Base-by-base conservation (phyloP, 306 rosid species). In the Ammopiptanthus mongolicus region DNA sequence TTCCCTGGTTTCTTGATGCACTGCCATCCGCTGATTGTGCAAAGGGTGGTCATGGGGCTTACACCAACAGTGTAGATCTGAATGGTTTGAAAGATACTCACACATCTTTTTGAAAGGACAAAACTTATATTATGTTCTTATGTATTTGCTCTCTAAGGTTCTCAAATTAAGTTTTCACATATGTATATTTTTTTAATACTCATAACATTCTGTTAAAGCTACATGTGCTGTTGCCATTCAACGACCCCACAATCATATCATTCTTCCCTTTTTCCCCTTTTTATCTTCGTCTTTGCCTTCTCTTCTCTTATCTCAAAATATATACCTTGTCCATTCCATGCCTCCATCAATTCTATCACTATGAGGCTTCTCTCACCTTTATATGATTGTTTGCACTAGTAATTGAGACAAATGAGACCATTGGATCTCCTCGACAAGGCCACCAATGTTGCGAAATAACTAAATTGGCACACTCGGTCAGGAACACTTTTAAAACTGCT, bases 41-140 rank as follows among this genome's bases (percentile, higher is more conserved):
- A 59, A 94, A 94, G 88, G 97, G 97, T 80, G 98, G 98, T 73
- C 98, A 94, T 78, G 98, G 98, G 75, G 98, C 98, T 75, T 94
- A 94, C 85, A 90, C 98, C 84, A 94, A 88, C 75, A 94, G 98
- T 84, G 84, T 94, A 62, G 94, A 94, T 90, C 84, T 94, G 64
- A 86, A 87, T 66, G 98, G 98, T 91, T 60, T 64, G 88, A 74
- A 53, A 52, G 58, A 83, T 59, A 25, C 52, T 50, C 77, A 31
- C 77, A n/a, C 50, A 46, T 61, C 81, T 69, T 72, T 69, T 18
- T 51, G 55, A 53, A 75, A 61, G 65, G 57, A 23, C 61, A 62
- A 42, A 62, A 70, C 8, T 44, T 42, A 29, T 56, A 81, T 69
- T 70, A 15, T 55, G 53, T 69, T 76, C 66, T n/a, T 53, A 33